Conservation (phyloP, 805 yeast genomes). For the Saccharomyces paradoxus region DNA sequence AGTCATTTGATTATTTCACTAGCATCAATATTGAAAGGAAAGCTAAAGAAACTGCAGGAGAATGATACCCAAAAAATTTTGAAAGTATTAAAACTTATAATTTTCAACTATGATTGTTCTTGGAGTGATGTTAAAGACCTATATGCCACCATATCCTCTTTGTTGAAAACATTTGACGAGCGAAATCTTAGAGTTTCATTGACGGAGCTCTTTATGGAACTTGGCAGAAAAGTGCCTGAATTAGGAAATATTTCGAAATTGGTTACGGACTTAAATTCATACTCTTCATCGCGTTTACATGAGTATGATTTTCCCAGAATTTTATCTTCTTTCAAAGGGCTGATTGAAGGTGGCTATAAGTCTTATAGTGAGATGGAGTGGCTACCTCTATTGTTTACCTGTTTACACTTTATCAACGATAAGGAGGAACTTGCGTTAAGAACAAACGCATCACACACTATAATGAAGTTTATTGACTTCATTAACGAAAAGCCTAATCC, state of each 20-base stretch:
- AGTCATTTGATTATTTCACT: slow-evolving; percentile 48
- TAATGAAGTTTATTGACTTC: slow-evolving; percentile 60
- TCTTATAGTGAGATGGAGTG: slow-evolving; percentile 51
- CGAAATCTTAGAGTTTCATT: slow-evolving; percentile 54
- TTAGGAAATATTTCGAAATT: slow-evolving; percentile 42
- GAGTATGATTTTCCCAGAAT: slow-evolving; percentile 76
- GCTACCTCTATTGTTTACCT: slow-evolving; percentile 66
- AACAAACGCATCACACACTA: slow-evolving; percentile 59
- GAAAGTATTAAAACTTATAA: slow-evolving; percentile 46
- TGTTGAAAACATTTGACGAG: slow-evolving; percentile 54
- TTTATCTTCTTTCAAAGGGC: slow-evolving; percentile 52
- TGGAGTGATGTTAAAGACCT: slow-evolving; percentile 43
- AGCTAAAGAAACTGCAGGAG: slow-evolving; percentile 42
- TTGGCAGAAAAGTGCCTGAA: slow-evolving; percentile 46
- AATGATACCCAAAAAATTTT: slow-evolving; percentile 50
- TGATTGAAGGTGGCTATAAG: slow-evolving; percentile 49
- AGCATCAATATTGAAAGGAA: slow-evolving; percentile 52
- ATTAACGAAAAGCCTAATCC: slow-evolving; percentile 27
- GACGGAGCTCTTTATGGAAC: slow-evolving; percentile 47
- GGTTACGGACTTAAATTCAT: slow-evolving; percentile 64
- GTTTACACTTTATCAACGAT: slow-evolving; percentile 65
- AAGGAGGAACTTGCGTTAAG: slow-evolving; percentile 74
- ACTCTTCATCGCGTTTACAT: slow-evolving; percentile 49
- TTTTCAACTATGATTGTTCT: slow-evolving; percentile 45
- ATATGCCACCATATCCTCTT: slow-evolving; percentile 44